phyloP scores from a whole-genome alignment of 2,329 filamentous ascomycete species.

The Cercospora sp. region DNA sequence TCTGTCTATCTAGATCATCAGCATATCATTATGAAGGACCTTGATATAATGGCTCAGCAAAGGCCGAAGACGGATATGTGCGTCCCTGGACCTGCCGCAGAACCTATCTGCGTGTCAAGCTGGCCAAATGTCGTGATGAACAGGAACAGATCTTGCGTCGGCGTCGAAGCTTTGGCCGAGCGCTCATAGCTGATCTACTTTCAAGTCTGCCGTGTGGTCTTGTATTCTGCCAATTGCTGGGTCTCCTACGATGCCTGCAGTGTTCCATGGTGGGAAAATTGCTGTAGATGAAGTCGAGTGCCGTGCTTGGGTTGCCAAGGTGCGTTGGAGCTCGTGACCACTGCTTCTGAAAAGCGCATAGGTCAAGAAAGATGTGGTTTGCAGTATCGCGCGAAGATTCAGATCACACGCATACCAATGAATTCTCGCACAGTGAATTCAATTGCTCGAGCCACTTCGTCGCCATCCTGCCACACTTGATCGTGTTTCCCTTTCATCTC shows the following conservation, averaged over 20 bases:
- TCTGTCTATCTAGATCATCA: neutral
- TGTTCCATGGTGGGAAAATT: neutral
- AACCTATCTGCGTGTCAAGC: neutral
- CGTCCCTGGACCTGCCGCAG: neutral
- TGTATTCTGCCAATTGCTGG: neutral
- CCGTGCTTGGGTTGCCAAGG: neutral
- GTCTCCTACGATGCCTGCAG: neutral
- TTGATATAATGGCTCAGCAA: neutral
- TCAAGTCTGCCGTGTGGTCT: neutral
- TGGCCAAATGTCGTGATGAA: neutral
- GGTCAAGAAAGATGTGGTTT: neutral
- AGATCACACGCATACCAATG: conserved; percentile 11
- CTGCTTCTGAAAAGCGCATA: neutral
- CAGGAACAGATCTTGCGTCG: neutral
- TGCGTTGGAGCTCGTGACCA: neutral
- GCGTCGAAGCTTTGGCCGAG: neutral
- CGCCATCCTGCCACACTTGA: conserved; percentile 62
- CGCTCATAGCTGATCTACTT: neutral
- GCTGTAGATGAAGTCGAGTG: neutral
- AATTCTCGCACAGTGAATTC: conserved; percentile 31
- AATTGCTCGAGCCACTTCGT: conserved; percentile 53
- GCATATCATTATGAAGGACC: neutral
- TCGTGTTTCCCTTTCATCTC: conserved; percentile 63
- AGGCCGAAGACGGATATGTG: neutral
- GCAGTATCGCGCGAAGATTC: neutral